Conservation (phyloP, 1,284 basidiomycete genomes). For the Cryptococcus sp. region DNA sequence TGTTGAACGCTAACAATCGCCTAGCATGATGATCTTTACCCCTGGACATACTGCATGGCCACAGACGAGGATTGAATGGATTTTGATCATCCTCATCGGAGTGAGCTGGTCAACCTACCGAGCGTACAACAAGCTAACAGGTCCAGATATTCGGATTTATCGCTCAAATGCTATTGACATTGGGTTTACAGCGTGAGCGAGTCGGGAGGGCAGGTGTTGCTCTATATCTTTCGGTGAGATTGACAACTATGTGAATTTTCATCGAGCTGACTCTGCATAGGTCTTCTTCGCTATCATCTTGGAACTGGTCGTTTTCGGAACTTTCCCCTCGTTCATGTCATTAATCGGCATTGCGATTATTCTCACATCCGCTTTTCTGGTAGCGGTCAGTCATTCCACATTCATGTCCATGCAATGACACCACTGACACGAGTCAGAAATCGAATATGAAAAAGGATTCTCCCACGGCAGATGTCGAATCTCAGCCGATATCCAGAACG, state of each 20-base stretch:
- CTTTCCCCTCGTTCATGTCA: slow-evolving; percentile 36
- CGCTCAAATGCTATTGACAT: slow-evolving; percentile 53
- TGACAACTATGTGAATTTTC: neutral
- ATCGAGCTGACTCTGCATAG: slow-evolving; percentile 6
- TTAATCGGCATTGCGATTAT: slow-evolving; percentile 43
- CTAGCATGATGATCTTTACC: slow-evolving; percentile 14
- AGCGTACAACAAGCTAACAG: neutral
- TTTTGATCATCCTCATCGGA: slow-evolving; percentile 46
- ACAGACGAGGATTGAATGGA: slow-evolving; percentile 9
- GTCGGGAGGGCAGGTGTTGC: slow-evolving; percentile 47
- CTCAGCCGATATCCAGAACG: neutral
- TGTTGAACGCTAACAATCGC: neutral
- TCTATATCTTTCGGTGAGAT: slow-evolving; percentile 30
- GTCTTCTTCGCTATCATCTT: slow-evolving; percentile 44
- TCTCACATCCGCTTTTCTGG: slow-evolving; percentile 39
- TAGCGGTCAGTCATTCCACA: slow-evolving; percentile 33
- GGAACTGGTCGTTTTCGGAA: slow-evolving; percentile 43
- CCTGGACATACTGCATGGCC: slow-evolving; percentile 10
- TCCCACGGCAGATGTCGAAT: neutral
- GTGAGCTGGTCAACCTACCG: slow-evolving; percentile 51
- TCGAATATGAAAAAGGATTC: neutral
- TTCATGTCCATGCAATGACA: neutral
- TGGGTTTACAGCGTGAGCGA: slow-evolving; percentile 47
- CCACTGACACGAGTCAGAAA: neutral
- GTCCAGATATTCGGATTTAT: slow-evolving; percentile 56